phyloP scores from a whole-genome alignment of 352 stramenopile species.

The Phytophthora sp. region DNA sequence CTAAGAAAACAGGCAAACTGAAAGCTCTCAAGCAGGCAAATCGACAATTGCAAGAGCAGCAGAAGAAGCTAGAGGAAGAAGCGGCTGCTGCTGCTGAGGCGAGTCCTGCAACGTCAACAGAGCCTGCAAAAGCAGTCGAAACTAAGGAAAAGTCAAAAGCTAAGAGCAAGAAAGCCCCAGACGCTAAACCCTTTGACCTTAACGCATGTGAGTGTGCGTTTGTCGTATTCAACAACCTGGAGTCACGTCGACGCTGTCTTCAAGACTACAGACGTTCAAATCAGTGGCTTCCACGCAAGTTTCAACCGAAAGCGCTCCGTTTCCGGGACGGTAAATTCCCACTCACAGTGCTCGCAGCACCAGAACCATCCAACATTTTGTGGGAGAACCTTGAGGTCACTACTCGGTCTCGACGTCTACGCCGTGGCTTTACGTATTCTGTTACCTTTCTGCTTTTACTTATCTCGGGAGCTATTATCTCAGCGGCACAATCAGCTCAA shows the following conservation, averaged over 20 bases:
- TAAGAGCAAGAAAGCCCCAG: constrained; percentile 26
- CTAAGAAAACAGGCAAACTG: constrained; percentile 68
- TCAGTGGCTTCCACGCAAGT: constrained; percentile 45
- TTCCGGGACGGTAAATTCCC: constrained; percentile 60
- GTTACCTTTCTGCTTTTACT: constrained; percentile 79
- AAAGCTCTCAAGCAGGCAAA: constrained; percentile 60
- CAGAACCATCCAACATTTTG: constrained; percentile 87
- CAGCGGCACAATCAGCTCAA: constrained; percentile 73
- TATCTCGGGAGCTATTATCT: constrained; percentile 79
- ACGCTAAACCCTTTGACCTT: constrained; percentile 53
- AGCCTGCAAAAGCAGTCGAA: no score
- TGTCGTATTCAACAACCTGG: constrained; percentile 89
- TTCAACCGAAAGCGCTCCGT: constrained; percentile 61
- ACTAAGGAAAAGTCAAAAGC: constrained; percentile 19
- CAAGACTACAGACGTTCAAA: constrained; percentile 75
- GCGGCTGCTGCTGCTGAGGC: neutral
- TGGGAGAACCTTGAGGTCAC: constrained; percentile 89
- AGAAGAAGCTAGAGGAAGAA: constrained; percentile 12
- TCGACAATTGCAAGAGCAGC: constrained; percentile 10
- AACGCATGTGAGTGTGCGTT: constrained; percentile 82
- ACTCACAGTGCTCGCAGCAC: constrained; percentile 57
- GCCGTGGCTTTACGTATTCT: constrained; percentile 71
- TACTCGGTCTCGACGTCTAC: constrained; percentile 57
- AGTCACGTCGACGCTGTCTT: constrained; percentile 75
- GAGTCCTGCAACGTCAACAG: neutral